Evolutionary conservation across 2,329 filamentous ascomycete genomes (phyloP).

Genomic region (Acarospora socialis): DNA sequence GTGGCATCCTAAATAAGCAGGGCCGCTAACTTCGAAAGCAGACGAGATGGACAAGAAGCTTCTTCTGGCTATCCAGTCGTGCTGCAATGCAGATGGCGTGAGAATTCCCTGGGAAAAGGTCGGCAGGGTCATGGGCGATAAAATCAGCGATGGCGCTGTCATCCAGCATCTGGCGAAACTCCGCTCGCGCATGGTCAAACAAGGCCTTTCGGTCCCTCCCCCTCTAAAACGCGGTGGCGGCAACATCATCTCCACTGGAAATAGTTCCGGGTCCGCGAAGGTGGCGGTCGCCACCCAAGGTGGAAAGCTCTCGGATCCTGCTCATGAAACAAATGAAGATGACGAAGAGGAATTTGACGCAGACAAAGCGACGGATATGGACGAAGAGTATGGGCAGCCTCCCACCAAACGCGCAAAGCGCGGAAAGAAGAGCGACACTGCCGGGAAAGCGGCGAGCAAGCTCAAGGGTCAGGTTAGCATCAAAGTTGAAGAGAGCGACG

Average conservation of each 20-base stretch:
- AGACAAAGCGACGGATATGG: neutral
- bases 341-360: slow-evolving; percentile 1
- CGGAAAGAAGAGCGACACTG: neutral
- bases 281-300: slow-evolving; percentile 3
- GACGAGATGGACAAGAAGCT: slow-evolving; percentile 30
- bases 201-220: slow-evolving; percentile 25
- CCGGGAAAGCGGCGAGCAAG: neutral
- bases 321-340: neutral
- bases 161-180: slow-evolving; percentile 34
- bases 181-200: slow-evolving; percentile 22
- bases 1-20: neutral
- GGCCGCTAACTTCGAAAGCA: slow-evolving; percentile 16
- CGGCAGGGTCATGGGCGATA: slow-evolving; percentile 25
- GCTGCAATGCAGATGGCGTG: slow-evolving; percentile 24
- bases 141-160: slow-evolving; percentile 31
- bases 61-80: slow-evolving; percentile 28
- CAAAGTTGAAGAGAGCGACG: neutral
- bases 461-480: too few relatives aligned
- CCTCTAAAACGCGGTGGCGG: slow-evolving; percentile 23
- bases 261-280: slow-evolving; percentile 7
- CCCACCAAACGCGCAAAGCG: too few relatives aligned
- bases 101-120: slow-evolving; percentile 31
- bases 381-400: too few relatives aligned
- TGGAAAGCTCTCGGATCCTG: neutral
- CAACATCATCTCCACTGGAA: neutral